Conservation (phyloP, 2,329 filamentous ascomycete species). For the Fusarium sulawesiense region DNA sequence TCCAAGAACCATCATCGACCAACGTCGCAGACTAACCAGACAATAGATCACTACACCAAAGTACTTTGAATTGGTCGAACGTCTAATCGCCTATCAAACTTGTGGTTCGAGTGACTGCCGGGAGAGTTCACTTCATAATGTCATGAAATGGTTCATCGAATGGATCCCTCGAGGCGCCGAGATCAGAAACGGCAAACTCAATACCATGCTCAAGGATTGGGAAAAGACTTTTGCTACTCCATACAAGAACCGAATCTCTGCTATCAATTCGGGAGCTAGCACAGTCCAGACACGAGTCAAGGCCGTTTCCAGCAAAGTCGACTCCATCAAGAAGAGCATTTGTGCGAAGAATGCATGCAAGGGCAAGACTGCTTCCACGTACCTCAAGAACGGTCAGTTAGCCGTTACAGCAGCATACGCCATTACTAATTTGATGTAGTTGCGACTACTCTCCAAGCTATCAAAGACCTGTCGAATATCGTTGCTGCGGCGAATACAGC, state of each 20-base stretch:
- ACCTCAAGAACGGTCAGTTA: conserved; percentile 20
- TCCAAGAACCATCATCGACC: accelerated
- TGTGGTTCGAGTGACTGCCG: background rate
- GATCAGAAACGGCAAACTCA: conserved; percentile 22
- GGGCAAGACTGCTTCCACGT: conserved; percentile 25
- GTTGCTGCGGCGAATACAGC: background rate
- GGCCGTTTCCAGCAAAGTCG: conserved; percentile 8
- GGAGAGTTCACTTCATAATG: background rate
- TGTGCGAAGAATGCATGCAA: conserved; percentile 27
- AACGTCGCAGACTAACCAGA: background rate
- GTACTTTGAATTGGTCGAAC: conserved; percentile 1
- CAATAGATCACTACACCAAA: conserved; percentile 13
- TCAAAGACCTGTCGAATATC: conserved; percentile 23
- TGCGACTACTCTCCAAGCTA: background rate
- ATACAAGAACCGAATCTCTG: conserved; percentile 21
- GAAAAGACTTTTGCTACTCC: conserved; percentile 12
- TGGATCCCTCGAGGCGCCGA: conserved; percentile 19
- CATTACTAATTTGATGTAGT: background rate
- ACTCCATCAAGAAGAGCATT: conserved; percentile 1
- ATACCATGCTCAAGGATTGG: conserved; percentile 19
- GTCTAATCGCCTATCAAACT: background rate
- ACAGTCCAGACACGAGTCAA: conserved; percentile 12
- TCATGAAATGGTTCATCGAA: conserved; percentile 19
- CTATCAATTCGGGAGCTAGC: conserved; percentile 11
- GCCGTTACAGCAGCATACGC: accelerated